Evolutionary conservation across 1,139 yeast species (phyloP), one percentile per base, ranked within the genome.

Genomic region (Fermentozyma sake): DNA sequence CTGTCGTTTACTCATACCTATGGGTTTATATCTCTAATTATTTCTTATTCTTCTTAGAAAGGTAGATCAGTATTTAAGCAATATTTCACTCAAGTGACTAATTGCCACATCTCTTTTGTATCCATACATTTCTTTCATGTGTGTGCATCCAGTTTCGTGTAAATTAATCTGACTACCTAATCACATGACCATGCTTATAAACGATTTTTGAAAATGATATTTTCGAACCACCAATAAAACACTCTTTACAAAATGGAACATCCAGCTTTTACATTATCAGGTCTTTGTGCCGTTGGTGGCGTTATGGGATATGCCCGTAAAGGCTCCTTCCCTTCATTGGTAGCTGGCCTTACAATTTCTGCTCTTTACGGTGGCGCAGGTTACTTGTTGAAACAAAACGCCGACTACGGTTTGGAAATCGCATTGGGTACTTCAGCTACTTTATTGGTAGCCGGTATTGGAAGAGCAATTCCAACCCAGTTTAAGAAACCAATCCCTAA

Each of bases 401-500:
- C 76, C 35, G 86, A 83, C 50, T 76, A 75, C 59, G 96, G 96
- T 18, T 66, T 87, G 40, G 91, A 84, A 50, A 50, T 82, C 22
- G 95, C 96, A 1, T 61, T 86, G 30, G 83, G 79, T 7, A 72
- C 89, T 1, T 79, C 94, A 13, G 47, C 76, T 1, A 48, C 81
- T 8, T 66, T 87, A 41, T 55, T 80, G 9, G 71, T 70, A 22
- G 87, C 91, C 13, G 89, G 93, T 7, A 43, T 81, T 11, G 72
- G 76, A 12, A 71, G 97, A 44, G 76, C 89, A 7, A 44, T 76
- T 26, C 74, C 76, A 21, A 62, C 75, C 12, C 43, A 52, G 9
- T 78, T 79, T 52, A 66, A 63, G 38, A 84, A 83, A 50, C 93
- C 95, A 0, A 71, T 89, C 29, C 97, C 97, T 1, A 52, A 83